These are phyloP conservation scores for Nothophytophthora sp. DNA, from an alignment of 352 stramenopile genomes.

Conservation along the genomic window DNA sequence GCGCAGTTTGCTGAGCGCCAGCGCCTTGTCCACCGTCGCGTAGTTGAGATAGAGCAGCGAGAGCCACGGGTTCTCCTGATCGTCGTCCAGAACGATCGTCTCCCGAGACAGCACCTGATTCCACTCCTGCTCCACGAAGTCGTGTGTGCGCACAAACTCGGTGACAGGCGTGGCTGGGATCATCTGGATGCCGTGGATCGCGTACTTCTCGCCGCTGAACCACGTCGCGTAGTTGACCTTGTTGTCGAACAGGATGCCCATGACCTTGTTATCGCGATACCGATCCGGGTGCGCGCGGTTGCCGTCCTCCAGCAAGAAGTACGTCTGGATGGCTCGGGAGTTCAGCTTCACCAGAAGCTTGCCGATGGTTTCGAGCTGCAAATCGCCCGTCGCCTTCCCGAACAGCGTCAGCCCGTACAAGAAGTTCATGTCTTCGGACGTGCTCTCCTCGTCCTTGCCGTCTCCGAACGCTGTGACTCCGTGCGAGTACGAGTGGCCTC, in stretches of 20 bases:
- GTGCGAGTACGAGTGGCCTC: constrained; percentile 56
- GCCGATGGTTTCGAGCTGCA: constrained; percentile 47
- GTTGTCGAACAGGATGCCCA: too few species aligned
- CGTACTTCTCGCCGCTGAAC: too few species aligned
- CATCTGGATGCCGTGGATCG: too few species aligned
- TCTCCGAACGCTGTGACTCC: constrained; percentile 39
- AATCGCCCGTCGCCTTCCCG: constrained; percentile 43
- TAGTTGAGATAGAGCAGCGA: constrained; percentile 39
- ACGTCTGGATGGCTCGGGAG: constrained; percentile 45
- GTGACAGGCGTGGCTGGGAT: too few species aligned
- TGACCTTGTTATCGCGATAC: too few species aligned
- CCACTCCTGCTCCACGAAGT: too few species aligned
- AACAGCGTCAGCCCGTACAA: constrained; percentile 67
- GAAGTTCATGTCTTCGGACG: constrained; percentile 70
- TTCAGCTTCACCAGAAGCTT: constrained; percentile 67
- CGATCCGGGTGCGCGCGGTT: too few species aligned
- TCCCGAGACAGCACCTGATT: too few species aligned
- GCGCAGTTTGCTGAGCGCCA: constrained; percentile 17
- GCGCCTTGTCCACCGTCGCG: constrained; percentile 9
- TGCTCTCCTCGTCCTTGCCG: constrained; percentile 57
- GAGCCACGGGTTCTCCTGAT: constrained; percentile 33
- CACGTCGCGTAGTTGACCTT: too few species aligned
- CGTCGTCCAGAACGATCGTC: constrained; percentile 18
- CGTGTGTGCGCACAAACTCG: too few species aligned
- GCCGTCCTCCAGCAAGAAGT: too few species aligned